Base-by-base conservation (phyloP, 106 monocot species). In the Dioscorea alata region DNA sequence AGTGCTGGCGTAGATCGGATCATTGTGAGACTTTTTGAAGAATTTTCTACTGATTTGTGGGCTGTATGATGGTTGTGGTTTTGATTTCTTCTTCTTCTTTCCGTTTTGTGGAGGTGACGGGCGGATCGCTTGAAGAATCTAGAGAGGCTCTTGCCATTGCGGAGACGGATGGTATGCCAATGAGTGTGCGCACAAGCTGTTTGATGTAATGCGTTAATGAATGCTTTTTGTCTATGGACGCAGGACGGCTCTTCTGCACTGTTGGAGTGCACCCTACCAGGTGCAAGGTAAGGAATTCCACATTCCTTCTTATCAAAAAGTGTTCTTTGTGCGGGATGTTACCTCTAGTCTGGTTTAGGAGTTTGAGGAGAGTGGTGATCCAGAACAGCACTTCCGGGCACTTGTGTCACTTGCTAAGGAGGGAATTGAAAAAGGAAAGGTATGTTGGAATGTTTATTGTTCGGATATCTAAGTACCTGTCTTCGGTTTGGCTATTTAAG, bases 261-360 rank as follows among this genome's bases (percentile, higher is more conserved):
- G 93, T 99, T 51, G 99, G 99, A 21, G 99, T 99, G 74, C 99
- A 99, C 76, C 93, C 93, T 5, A 99, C 99, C 0, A 87, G 99
- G 80, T 99, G 93, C 88, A 83, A 85, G 85, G 99, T 99, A 51
- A 60, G 23, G 1, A 49, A 12, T n/a, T 14, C 24, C 31, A 64
- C 25, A 3, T 3, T 28, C 28, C 28, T 42, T 42, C 28, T 42
- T 42, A 10, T 42, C 42, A 42, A 42, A 42, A 42, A 42, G 42
- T 42, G 42, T 42, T 42, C 42, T 42, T 42, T 42, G 42, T 42
- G 5, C 6, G 42, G 42, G 10, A 3, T 42, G 42, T 42, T 42
- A 42, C 42, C 42, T 10, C 10, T 42, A 5, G 0, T 42, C 42
- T 42, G 0, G 0, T 62, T 22, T 34, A 94, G 94, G 94, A 94